Base-by-base conservation (phyloP, 1,284 basidiomycete species). In the Malassezia brasiliensis region DNA sequence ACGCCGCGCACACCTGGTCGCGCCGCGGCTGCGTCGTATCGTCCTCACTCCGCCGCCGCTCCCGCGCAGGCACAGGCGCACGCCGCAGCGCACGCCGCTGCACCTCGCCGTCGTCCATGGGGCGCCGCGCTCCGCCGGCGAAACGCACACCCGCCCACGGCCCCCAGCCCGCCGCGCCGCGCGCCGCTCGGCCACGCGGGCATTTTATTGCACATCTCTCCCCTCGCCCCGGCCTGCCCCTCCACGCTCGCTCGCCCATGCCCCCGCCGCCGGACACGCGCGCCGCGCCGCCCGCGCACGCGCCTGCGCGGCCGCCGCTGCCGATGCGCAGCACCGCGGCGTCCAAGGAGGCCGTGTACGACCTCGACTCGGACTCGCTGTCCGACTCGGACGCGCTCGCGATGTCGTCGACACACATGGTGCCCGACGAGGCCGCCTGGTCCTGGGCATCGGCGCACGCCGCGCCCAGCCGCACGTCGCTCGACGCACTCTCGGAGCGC, bases 341-440 rank as follows among this genome's bases (percentile, higher is more conserved):
- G 1, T 70, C 68, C 3, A 65, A 76, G 45, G 76, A 77, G 59
- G 69, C 69, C 2, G 62, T 71, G 30, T 77, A 68, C 61, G 76
- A 77, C 28, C 62, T 64, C 3, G 76, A 76, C 53, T 62, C 65
- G 9, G 76, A 76, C 51, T 65, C 59, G 10, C 63, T 72, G 12
- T 59, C 66, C 32, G 67, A 65, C 32, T 61, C 41, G 50, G 42
- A 42, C 30, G 47, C 19, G 38, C 37, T 41, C 14, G 17, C 34
- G 35, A 47, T 47, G 49, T 22, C 36, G 22, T 47, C 28, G 50
- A 38, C 52, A n/a, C 44, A 30, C 19, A 58, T 46, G 15, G 58
- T 19, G 34, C 52, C 35, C 42, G 56, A 36, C 37, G 20, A 19
- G 9, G 15, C 35, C 37, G 39, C 39, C 19, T 32, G 20, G 53